These are phyloP conservation scores for Lolium multiflorum DNA, from an alignment of 176 grass and related monocot genomes.

Conservation along the genomic window DNA sequence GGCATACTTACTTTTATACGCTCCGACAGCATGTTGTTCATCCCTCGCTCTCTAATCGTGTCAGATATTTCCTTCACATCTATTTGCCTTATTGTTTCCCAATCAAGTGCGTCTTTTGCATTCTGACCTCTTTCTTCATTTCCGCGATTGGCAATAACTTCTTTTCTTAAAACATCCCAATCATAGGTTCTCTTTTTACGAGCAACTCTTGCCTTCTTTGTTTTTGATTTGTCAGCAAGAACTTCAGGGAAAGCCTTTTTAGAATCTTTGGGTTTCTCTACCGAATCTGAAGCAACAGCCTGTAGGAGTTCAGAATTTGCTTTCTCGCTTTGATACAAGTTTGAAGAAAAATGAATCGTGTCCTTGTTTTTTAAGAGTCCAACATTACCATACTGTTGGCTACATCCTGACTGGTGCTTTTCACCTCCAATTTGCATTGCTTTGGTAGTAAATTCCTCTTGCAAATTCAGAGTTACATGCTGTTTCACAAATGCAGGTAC, in stretches of 20 bases:
- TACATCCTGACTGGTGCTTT: constrained; percentile 27
- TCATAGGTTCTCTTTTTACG: constrained; percentile 57
- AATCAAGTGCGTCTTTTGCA: constrained; percentile 70
- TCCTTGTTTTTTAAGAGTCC: not conserved
- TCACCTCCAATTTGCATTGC: constrained; percentile 25
- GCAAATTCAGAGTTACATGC: constrained; percentile 20
- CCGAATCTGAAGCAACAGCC: constrained; percentile 23
- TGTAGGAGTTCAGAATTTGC: constrained; percentile 18
- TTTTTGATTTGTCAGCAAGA: constrained; percentile 47
- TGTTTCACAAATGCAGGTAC: constrained; percentile 39
- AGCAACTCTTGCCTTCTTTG: constrained; percentile 52
- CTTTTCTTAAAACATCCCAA: constrained; percentile 83
- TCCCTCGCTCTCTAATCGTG: constrained; percentile 78
- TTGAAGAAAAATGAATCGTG: constrained; percentile 29
- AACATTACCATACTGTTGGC: constrained; percentile 31
- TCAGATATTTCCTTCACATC: constrained; percentile 64
- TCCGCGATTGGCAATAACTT: constrained; percentile 36
- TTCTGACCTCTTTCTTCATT: constrained; percentile 57
- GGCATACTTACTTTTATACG: constrained; percentile 70
- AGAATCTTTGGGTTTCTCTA: constrained; percentile 37
- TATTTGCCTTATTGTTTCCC: constrained; percentile 65
- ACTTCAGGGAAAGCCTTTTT: constrained; percentile 40
- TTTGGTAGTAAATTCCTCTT: constrained; percentile 31
- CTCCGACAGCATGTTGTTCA: constrained; percentile 90
- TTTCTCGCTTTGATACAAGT: constrained; percentile 29